Evolutionary conservation across 2,329 filamentous ascomycete genomes (phyloP), one percentile per base, ranked within the genome.

Genomic region (Aspergillus ochraceoroseus): DNA sequence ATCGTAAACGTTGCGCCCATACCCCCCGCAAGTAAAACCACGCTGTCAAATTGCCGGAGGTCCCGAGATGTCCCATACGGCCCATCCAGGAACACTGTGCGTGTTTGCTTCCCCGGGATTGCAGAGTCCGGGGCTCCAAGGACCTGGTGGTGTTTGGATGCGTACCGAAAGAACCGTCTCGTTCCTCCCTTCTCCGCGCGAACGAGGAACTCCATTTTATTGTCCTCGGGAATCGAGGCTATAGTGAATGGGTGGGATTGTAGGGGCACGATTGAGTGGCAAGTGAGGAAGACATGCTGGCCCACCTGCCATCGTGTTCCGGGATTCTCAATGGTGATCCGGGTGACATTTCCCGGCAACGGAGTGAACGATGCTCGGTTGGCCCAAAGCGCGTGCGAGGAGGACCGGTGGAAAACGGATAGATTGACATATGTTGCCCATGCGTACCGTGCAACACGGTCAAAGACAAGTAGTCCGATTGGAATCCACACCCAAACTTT

Each of bases 161-260:
- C 73, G 50, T 74, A 70, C 29, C 60, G 61, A 54, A 73, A 73
- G 41, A 80, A 67, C 5, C 65, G 67, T 33, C 58, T 67, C 1
- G 76, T 79, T 7, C 68, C 73, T 8, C 76, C 77, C 22, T 63
- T 68, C 49, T 77, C 68, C 1, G 74, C 67, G 41, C 75, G 74
- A 7, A 80, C 65, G 3, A 77, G 55, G 45, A 81, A 78, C 36
- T 78, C 74, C 56, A 80, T 67, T 41, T 68, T 72, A 1, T 68
- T 66, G 51, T 80, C 76, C 26, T 67, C 65, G 0, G 75, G 73
- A 8, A 80, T 66, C 1, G 74, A 77, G 2, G 74, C 65, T 43
- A 83, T 77, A 1, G 78, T 82, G 53, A 83, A 83, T 0, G 80
- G 80, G 48, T 84, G 80, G 15, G 73, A 75, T 52, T 82, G 76